A percentile compares a stretch with the other conserved stretches of the same genome.
These are phyloP conservation scores for Phytophthora fragariaefolia DNA, from an alignment of 352 stramenopile genomes.

Conservation along the genomic window DNA sequence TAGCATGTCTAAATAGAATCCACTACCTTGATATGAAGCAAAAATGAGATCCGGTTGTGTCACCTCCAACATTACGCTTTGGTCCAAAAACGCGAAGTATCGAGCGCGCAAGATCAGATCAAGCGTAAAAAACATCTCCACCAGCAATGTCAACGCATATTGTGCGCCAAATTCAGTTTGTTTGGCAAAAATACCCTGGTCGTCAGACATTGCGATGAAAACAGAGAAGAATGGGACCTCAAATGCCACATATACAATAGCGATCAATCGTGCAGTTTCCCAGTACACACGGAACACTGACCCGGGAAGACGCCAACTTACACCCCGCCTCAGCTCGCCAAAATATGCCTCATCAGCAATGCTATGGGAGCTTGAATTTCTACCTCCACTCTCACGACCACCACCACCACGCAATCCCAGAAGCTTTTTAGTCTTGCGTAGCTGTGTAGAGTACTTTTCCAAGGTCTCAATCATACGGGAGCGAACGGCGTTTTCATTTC, in stretches of 20 bases:
- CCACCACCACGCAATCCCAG: conserved; percentile 62
- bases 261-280: conserved; percentile 58
- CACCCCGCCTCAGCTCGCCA: conserved; percentile 1
- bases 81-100: conserved; percentile 67
- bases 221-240: conserved; percentile 76
- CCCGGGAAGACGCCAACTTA: conserved; percentile 54
- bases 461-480: conserved; percentile 54
- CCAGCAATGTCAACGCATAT: conserved; percentile 46
- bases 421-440: conserved; percentile 82
- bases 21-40: conserved; percentile 55
- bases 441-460: conserved; percentile 69
- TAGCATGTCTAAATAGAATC: conserved; percentile 62
- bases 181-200: conserved; percentile 53
- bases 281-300: conserved; percentile 66
- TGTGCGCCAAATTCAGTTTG: conserved; percentile 38
- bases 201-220: conserved; percentile 72
- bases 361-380: conserved; percentile 14
- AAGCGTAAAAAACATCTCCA: conserved; percentile 61
- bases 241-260: conserved; percentile 62
- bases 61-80: conserved; percentile 69
- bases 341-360: conserved; percentile 1
- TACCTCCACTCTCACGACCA: conserved; percentile 30
- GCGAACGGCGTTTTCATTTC: conserved; percentile 37
- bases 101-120: conserved; percentile 60
- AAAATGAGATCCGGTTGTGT: conserved; percentile 66